Percentiles rank a stretch among this genome's conserved stretches.
Conservation (phyloP, 805 yeast species). For the Cyberlindnera samutprakarnensis region DNA sequence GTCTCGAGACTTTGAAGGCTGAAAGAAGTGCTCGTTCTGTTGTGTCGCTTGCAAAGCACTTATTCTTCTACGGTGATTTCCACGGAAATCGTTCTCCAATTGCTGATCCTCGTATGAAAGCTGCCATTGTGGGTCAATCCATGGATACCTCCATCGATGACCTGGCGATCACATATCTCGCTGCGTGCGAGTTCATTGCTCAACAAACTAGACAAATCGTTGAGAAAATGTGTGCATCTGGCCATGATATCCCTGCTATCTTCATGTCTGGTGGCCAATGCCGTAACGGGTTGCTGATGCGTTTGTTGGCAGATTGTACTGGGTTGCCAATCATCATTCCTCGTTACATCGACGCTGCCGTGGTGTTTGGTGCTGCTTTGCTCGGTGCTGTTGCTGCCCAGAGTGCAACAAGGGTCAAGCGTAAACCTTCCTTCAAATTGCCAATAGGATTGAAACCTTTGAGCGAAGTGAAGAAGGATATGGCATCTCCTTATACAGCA, state of each 20-base stretch:
- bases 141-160: constrained; percentile 86
- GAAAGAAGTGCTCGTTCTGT: constrained; percentile 60
- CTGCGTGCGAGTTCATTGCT: constrained; percentile 95
- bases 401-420: constrained; percentile 33
- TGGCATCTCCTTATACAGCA: constrained; percentile 69
- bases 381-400: constrained; percentile 92
- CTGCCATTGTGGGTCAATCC: constrained; percentile 84
- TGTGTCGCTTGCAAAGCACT: constrained; percentile 71
- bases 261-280: constrained; percentile 97
- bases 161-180: constrained; percentile 79
- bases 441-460: constrained; percentile 22
- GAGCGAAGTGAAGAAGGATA: constrained; percentile 14
- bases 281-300: constrained; percentile 82
- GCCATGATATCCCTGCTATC: constrained; percentile 68
- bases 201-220: constrained; percentile 96
- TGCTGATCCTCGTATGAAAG: constrained; percentile 91
- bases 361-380: constrained; percentile 91
- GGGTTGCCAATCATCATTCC: constrained; percentile 91
- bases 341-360: constrained; percentile 92
- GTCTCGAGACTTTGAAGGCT: constrained; percentile 57
- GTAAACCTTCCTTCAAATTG: constrained; percentile 21
- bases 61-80: constrained; percentile 92
- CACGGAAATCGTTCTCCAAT: constrained; percentile 98
- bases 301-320: constrained; percentile 87
- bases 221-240: constrained; percentile 72